phyloP scores from a whole-genome alignment of 306 rosid species.

The Quercus suber region DNA sequence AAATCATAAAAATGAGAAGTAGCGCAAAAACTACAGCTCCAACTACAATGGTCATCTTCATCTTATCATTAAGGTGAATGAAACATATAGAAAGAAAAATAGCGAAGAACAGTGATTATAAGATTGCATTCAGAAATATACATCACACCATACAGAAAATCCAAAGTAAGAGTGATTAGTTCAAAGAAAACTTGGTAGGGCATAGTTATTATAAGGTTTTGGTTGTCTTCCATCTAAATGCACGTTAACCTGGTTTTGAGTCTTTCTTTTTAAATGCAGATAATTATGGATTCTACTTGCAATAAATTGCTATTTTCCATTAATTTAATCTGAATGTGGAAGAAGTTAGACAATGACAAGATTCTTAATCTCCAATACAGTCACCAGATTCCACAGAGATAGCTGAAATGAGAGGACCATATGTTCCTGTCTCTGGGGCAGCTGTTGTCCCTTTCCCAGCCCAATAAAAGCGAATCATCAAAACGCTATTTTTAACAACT shows the following conservation, averaged over 20 bases:
- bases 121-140: not conserved
- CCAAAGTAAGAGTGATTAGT: no score
- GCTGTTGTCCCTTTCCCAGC: constrained; percentile 70
- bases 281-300: no score
- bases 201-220: no score
- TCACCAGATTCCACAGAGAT: constrained; percentile 59
- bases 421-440: constrained; percentile 35
- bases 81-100: not conserved
- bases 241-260: no score
- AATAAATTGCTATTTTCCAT: no score
- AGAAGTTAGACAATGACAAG: not conserved
- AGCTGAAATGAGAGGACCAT: constrained; percentile 73
- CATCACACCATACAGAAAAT: no score
- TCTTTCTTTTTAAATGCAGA: no score
- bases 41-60: not conserved
- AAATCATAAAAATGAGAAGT: constrained; percentile 2
- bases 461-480: constrained; percentile 57
- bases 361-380: no score
- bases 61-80: not conserved
- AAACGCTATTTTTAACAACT: constrained; percentile 21
- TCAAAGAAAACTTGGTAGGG: no score
- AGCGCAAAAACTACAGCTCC: not conserved
- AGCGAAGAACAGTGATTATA: not conserved
- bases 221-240: no score
- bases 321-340: not conserved